Percentiles rank a stretch among this genome's conserved stretches.
phyloP scores from a whole-genome alignment of 352 stramenopile species.

The Pythium brassicae region DNA sequence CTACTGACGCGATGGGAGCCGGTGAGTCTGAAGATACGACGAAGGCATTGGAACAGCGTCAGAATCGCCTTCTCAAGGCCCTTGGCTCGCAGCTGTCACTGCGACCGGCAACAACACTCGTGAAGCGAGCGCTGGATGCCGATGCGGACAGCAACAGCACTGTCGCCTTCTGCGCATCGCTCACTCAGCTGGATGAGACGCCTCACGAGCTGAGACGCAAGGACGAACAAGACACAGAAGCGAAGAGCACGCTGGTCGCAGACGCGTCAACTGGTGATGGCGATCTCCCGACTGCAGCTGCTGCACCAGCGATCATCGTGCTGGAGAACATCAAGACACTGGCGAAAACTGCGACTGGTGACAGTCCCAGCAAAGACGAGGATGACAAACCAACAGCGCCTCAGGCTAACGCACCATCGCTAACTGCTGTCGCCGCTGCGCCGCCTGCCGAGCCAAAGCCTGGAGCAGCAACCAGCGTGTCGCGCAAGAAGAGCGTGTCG shows the following conservation, averaged over 20 bases:
- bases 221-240: neutral
- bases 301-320: slow-evolving; percentile 7
- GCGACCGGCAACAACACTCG: slow-evolving; percentile 19
- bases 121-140: slow-evolving; percentile 28
- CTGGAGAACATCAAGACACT: slow-evolving; percentile 7
- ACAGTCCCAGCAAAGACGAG: neutral
- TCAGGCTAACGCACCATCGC: slow-evolving; percentile 6
- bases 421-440: slow-evolving; percentile 6
- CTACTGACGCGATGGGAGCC: slow-evolving; percentile 3
- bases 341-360: neutral
- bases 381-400: slow-evolving; percentile 10
- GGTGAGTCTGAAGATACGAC: slow-evolving; percentile 8
- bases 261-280: slow-evolving; percentile 14
- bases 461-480: neutral
- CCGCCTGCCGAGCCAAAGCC: slow-evolving; percentile 14
- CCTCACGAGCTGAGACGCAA: slow-evolving; percentile 1
- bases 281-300: neutral
- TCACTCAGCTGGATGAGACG: slow-evolving; percentile 20
- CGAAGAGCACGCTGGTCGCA: slow-evolving; percentile 4
- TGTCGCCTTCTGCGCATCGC: slow-evolving; percentile 28
- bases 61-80: slow-evolving; percentile 12
- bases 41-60: neutral
- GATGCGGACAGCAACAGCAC: neutral
- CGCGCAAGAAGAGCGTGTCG: slow-evolving; percentile 23
- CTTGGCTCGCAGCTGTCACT: slow-evolving; percentile 30